phyloP scores from a whole-genome alignment of 257 asterid species.

The Solanum clarkiae region DNA sequence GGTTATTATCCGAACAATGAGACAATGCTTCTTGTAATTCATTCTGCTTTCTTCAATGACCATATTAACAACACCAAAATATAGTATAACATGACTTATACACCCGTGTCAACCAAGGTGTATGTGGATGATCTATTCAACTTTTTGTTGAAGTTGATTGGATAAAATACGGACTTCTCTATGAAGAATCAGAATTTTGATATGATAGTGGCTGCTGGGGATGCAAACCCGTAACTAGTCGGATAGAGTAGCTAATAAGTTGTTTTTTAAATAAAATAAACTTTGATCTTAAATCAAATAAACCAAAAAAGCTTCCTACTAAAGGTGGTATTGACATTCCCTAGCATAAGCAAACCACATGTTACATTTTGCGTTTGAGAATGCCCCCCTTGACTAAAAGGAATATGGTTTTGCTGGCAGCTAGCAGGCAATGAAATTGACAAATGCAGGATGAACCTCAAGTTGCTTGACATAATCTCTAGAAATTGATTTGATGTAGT shows the following conservation, averaged over 20 bases:
- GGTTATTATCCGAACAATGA: not conserved
- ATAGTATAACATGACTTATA: not conserved
- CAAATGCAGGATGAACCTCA: not conserved
- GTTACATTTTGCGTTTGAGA: not conserved
- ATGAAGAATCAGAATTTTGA: no score
- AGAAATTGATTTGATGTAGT: not conserved
- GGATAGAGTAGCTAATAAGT: no score
- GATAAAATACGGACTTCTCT: not conserved
- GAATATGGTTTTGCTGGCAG: not conserved
- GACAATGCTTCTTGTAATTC: not conserved
- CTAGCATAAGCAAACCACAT: not conserved
- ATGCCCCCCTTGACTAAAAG: not conserved
- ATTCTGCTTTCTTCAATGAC: not conserved
- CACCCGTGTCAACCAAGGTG: no score
- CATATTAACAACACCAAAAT: not conserved
- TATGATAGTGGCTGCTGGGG: no score
- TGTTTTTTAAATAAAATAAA: no score
- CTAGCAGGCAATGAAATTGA: not conserved
- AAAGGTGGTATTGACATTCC: not conserved
- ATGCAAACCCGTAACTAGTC: no score
- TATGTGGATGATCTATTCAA: not conserved
- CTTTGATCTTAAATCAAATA: no score
- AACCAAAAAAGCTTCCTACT: no score
- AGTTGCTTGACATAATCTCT: not conserved
- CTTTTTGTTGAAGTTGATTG: not conserved